Conservation (phyloP, 164 flowering plant species). For the Cinnamomum micranthum region DNA sequence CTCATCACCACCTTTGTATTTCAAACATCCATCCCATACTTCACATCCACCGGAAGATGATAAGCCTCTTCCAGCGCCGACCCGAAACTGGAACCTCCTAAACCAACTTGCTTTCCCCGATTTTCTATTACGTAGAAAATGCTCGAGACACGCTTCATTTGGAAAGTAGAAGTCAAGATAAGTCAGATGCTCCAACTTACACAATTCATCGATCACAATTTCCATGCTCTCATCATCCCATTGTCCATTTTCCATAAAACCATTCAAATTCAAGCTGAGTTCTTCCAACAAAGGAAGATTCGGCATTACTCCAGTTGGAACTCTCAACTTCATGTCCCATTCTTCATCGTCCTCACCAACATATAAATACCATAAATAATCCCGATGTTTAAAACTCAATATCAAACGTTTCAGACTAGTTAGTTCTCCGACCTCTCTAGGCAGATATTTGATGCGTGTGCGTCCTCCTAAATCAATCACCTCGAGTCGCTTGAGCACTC, state of each 20-base stretch:
- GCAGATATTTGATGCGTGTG: neutral
- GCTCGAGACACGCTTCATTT: conserved; percentile 1
- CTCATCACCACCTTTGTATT: neutral
- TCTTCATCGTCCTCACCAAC: neutral
- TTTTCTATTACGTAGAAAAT: neutral
- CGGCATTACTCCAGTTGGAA: neutral
- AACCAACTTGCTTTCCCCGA: neutral
- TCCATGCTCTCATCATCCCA: conserved; percentile 1
- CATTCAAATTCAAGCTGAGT: conserved; percentile 4
- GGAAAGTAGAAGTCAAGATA: conserved; percentile 14
- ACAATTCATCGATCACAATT: conserved; percentile 5
- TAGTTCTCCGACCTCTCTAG: conserved; percentile 1
- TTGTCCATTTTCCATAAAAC: conserved; percentile 5
- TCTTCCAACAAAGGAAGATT: neutral
- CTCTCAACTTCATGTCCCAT: neutral
- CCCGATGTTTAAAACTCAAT: neutral
- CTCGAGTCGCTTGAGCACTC: neutral
- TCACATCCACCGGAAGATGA: neutral
- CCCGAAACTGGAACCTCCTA: neutral
- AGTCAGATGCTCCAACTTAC: neutral
- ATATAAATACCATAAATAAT: neutral
- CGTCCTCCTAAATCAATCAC: neutral
- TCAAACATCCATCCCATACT: neutral
- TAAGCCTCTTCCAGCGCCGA: neutral
- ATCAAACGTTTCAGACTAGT: conserved; percentile 1